phyloP scores from a whole-genome alignment of 2,329 filamentous ascomycete genomes.

The Cytospora chrysosperma region DNA sequence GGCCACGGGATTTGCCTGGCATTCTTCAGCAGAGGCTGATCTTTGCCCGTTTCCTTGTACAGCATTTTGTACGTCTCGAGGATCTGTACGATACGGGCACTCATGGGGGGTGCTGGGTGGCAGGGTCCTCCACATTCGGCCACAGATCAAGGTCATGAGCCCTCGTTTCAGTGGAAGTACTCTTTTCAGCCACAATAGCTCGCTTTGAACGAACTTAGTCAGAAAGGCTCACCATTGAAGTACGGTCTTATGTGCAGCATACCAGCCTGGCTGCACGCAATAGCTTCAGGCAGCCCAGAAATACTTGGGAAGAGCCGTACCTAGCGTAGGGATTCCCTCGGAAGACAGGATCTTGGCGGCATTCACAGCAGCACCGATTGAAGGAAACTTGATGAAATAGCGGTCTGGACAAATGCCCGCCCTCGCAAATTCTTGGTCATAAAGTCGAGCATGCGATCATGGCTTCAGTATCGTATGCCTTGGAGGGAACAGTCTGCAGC shows the following conservation, averaged over 20 bases:
- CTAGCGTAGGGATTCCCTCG: slow-evolving; percentile 48
- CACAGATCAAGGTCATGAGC: slow-evolving; percentile 46
- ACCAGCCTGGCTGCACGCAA: slow-evolving; percentile 48
- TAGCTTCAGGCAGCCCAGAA: slow-evolving; percentile 47
- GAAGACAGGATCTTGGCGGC: slow-evolving; percentile 42
- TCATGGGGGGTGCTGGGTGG: slow-evolving; percentile 47
- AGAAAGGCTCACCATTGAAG: slow-evolving; percentile 40
- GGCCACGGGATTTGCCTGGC: slow-evolving; percentile 36
- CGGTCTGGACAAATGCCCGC: slow-evolving; percentile 45
- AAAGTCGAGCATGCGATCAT: slow-evolving; percentile 48
- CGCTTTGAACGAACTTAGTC: too few relatives aligned
- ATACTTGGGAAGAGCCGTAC: slow-evolving; percentile 48
- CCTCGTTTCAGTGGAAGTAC: slow-evolving; percentile 37
- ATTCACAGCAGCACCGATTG: slow-evolving; percentile 46
- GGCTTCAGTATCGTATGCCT: slow-evolving; percentile 45
- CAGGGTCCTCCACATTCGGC: slow-evolving; percentile 47
- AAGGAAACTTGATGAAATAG: slow-evolving; percentile 52
- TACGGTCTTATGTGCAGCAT: slow-evolving; percentile 51
- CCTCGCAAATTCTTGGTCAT: slow-evolving; percentile 45
- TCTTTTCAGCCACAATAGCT: not conserved
- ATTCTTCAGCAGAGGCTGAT: slow-evolving; percentile 48
- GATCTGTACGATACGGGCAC: slow-evolving; percentile 48
- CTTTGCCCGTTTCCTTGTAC: slow-evolving; percentile 46
- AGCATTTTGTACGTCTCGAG: slow-evolving; percentile 46
- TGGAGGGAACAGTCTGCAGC: slow-evolving; percentile 46